Evolutionary conservation across 2,329 filamentous ascomycete species (phyloP).

Genomic region (Penicillium sp.): DNA sequence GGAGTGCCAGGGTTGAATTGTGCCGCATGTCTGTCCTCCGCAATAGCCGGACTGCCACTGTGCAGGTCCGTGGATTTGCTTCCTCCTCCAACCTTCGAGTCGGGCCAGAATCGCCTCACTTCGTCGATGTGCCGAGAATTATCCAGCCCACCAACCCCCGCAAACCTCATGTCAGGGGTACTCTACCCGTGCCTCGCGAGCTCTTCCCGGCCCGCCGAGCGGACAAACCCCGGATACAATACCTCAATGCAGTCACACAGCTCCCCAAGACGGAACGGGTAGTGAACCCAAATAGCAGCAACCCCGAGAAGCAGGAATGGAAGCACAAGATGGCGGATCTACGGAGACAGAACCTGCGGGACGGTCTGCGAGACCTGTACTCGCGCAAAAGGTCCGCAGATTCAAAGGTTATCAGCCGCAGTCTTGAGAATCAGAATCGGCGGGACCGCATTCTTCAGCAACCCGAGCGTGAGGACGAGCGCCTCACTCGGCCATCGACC

Average conservation of each 20-base stretch:
- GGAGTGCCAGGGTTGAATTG: background rate
- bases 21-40: slow-evolving; percentile 39
- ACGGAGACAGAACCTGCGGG: slow-evolving; percentile 68
- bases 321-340: slow-evolving; percentile 69
- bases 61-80: slow-evolving; percentile 41
- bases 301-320: slow-evolving; percentile 58
- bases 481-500: slow-evolving; percentile 68
- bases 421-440: slow-evolving; percentile 49
- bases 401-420: slow-evolving; percentile 37
- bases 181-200: slow-evolving; percentile 76
- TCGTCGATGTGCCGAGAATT: slow-evolving; percentile 75
- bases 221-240: slow-evolving; percentile 60
- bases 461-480: slow-evolving; percentile 71
- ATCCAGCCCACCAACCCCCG: slow-evolving; percentile 63
- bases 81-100: slow-evolving; percentile 37
- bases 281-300: slow-evolving; percentile 36
- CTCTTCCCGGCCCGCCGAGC: slow-evolving; percentile 65
- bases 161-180: slow-evolving; percentile 63
- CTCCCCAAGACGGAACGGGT: slow-evolving; percentile 43
- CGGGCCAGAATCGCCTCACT: slow-evolving; percentile 78
- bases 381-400: slow-evolving; percentile 56
- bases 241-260: slow-evolving; percentile 60
- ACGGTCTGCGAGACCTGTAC: slow-evolving; percentile 69
- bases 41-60: slow-evolving; percentile 34
- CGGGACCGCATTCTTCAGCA: slow-evolving; percentile 55